Evolutionary conservation across 2,329 filamentous ascomycete species (phyloP), one percentile per base, ranked within the genome.

Genomic region (Sclerotinia glacialis): DNA sequence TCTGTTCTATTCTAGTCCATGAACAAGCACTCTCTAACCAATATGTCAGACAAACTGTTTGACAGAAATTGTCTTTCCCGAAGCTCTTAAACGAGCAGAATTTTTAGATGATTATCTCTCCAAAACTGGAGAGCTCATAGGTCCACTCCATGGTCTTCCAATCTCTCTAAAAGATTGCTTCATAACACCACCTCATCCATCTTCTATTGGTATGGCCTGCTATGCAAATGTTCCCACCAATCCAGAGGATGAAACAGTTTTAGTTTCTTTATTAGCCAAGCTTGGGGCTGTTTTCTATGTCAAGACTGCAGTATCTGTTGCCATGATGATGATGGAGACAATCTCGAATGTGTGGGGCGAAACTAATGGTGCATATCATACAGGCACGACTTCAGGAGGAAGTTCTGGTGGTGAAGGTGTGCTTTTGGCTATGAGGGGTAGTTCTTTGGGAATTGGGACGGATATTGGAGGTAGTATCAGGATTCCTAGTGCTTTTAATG

Each of bases 231-330:
- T 72, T 66, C n/a, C 69, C 5, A 75, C 74, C 3, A 66, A 67
- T 2, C 64, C 66, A 56, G 65, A 68, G 23, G 70, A 76, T 28
- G 73, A 75, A 62, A 75, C 74, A 1, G 72, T 76, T 28, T 69
- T 81, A 3, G 77, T 79, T 2, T 75, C 75, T 31, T 73, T 80
- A 7, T 72, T 82, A 2, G 72, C 75, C 3, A 74, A 76, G 44
- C 73, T 79, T 0, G 80, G 80, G n/a, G 79, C 78, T 0, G 84
- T 97, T 1, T 93, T 93, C 0, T 96, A 96, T 76, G 92, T 93
- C 72, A 97, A 97, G 82, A 97, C 93, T 0, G 94, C 93, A 92
- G 93, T 42, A 88, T 93, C 73, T 5, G 71, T 72, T 50, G 71
- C 64, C n/a, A 64, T 75, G 42, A 75, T 73, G 70, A 70, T 74